Evolutionary conservation across 2,329 filamentous ascomycete species (phyloP), one percentile per base, ranked within the genome.

Genomic region (Stachybotrys chartarum): DNA sequence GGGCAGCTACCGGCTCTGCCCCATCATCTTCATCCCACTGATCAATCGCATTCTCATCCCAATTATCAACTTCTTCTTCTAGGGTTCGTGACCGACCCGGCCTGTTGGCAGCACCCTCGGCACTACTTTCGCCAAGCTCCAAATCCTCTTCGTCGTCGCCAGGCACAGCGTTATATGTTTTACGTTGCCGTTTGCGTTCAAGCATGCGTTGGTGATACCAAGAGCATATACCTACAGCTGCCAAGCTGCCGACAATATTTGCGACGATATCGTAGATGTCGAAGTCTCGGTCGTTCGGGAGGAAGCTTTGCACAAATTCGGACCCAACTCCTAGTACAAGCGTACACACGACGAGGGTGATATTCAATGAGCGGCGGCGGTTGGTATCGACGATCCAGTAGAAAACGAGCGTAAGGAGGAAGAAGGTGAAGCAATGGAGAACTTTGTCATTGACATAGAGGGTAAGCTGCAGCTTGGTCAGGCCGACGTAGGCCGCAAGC

Each of bases 191-290:
- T 68, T 88, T 90, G 59, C 94, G 82, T 71, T 97, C 93, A 45
- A 97, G 77, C 91, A 97, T 97, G 57, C 94, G 87, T 67, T 89
- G 88, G 73, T 99, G 94, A 69, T 99, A 99, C 88, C 90, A 93
- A 56, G 85, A 86, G 69, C 90, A 95, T 18, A 96, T 69, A 0
- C 79, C 86, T 18, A 97, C 68, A 0, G 83, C 91, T 1, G 78
- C 75, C 14, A 88, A 72, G 60, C 88, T 93, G 47, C 94, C 94
- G 46, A 90, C 75, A 0, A 96, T 72, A 69, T 99, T 99, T 66
- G 92, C 91, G 54, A 91, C 77, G 58, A 99, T 90, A 68, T 97
- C 91, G 66, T 87, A 90, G 51, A 87, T 75, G 66, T 99, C 94
- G 61, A 86, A 85, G 16, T 78, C 71, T 58, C 87, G 84, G 56